These are phyloP conservation scores for Martensiomyces pterosporus DNA, from an alignment of 192 early-diverging fungal species.

Conservation along the genomic window DNA sequence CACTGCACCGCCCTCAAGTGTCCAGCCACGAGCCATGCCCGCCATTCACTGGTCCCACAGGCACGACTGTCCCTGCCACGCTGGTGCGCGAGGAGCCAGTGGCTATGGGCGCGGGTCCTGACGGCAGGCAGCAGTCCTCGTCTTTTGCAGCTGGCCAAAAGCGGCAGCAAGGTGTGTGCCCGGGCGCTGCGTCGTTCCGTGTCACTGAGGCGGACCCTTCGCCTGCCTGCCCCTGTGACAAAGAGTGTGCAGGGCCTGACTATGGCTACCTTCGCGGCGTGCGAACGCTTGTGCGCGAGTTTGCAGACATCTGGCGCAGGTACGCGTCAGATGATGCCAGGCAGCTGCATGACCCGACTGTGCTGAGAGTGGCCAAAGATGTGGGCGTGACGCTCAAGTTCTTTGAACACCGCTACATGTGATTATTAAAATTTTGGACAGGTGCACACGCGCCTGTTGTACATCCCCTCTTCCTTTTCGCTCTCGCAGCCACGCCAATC, in stretches of 20 bases:
- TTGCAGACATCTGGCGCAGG: slow-evolving; percentile 52
- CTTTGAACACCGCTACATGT: slow-evolving; percentile 24
- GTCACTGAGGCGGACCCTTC: slow-evolving; percentile 25
- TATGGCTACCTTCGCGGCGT: slow-evolving; percentile 54
- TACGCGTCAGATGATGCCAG: slow-evolving; percentile 44
- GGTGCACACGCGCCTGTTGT: not conserved
- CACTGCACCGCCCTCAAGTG: slow-evolving; percentile 37
- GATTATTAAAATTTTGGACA: not conserved
- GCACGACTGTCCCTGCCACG: not conserved
- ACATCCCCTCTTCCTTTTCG: too few relatives aligned
- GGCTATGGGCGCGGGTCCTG: too few relatives aligned
- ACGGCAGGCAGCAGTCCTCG: too few relatives aligned
- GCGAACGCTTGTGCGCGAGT: slow-evolving; percentile 49
- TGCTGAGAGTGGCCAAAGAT: slow-evolving; percentile 26
- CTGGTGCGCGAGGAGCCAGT: too few relatives aligned
- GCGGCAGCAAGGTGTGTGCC: too few relatives aligned
- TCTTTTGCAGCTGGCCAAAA: too few relatives aligned
- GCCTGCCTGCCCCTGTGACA: slow-evolving; percentile 31
- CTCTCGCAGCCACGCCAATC: too few relatives aligned
- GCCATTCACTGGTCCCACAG: slow-evolving; percentile 1
- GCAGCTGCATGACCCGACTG: slow-evolving; percentile 18
- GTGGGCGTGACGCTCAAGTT: slow-evolving; percentile 38
- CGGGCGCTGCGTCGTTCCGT: slow-evolving; percentile 10
- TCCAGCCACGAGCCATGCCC: slow-evolving; percentile 39
- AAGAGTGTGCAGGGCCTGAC: slow-evolving; percentile 46